Conservation (phyloP, 805 yeast species). For the Brettanomyces sp. region DNA sequence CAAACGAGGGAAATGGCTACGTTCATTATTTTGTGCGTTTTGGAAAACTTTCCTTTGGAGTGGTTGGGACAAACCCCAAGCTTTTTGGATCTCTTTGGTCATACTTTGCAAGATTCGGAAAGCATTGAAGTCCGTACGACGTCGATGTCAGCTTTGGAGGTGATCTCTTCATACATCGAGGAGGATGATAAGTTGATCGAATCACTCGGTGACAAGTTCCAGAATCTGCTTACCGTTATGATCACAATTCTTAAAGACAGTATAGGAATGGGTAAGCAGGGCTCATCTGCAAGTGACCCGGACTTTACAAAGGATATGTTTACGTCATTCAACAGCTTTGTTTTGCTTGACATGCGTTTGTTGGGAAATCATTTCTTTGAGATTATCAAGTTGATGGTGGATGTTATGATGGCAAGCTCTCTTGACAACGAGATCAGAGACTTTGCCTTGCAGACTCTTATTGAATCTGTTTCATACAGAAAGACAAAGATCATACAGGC, state of each 20-base stretch:
- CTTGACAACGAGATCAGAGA: constrained; percentile 76
- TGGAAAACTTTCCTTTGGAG: constrained; percentile 60
- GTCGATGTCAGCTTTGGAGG: constrained; percentile 72
- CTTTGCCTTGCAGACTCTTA: constrained; percentile 76
- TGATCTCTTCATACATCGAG: constrained; percentile 59
- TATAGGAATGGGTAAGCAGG: neutral
- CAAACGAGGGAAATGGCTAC: constrained; percentile 76
- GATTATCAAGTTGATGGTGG: constrained; percentile 64
- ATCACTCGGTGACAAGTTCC: constrained; percentile 39
- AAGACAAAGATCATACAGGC: constrained; percentile 70
- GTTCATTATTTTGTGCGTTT: constrained; percentile 64
- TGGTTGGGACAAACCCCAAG: constrained; percentile 52
- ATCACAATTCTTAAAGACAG: constrained; percentile 72
- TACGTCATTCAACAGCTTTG: constrained; percentile 74
- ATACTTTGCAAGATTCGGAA: constrained; percentile 51
- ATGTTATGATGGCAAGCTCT: constrained; percentile 56
- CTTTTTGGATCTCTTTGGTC: constrained; percentile 61
- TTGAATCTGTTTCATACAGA: constrained; percentile 69
- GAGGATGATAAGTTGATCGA: constrained; percentile 40
- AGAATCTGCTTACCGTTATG: constrained; percentile 65
- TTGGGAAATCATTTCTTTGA: constrained; percentile 66
- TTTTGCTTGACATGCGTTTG: constrained; percentile 66
- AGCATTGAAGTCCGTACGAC: constrained; percentile 73
- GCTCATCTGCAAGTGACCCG: constrained; percentile 56
- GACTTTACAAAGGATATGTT: constrained; percentile 68